Conservation (phyloP, 106 monocot genomes). For the Dioscorea alata region DNA sequence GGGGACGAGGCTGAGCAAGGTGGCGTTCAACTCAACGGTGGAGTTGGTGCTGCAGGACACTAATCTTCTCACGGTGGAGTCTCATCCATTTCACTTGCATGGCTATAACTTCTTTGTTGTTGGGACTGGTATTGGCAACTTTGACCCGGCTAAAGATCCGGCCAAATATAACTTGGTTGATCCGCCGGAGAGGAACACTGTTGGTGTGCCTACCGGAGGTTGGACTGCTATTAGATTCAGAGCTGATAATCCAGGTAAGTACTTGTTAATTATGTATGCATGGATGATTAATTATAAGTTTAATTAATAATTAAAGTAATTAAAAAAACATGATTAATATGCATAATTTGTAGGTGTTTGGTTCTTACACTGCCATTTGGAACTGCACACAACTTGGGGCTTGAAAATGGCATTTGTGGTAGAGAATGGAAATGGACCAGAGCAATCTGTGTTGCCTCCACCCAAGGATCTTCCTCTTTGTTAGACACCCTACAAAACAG, state of each 20-base stretch:
- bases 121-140: slow-evolving; percentile 26
- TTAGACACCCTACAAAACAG: no score
- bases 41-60: slow-evolving; percentile 37
- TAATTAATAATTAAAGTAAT: no score
- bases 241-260: slow-evolving; percentile 25
- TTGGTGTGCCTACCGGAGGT: slow-evolving; percentile 33
- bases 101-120: slow-evolving; percentile 33
- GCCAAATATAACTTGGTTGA: slow-evolving; percentile 35
- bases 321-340: no score
- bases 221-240: slow-evolving; percentile 32
- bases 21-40: slow-evolving; percentile 25
- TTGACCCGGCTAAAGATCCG: slow-evolving; percentile 25
- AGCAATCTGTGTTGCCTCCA: no score
- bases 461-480: no score
- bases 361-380: slow-evolving; percentile 65
- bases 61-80: slow-evolving; percentile 19
- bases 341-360: slow-evolving; percentile 45
- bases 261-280: no score
- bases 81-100: slow-evolving; percentile 27
- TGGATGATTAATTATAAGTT: no score
- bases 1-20: slow-evolving; percentile 25
- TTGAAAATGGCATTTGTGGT: slow-evolving; percentile 35
- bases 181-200: slow-evolving; percentile 38
- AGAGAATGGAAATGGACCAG: no score
- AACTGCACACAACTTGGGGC: slow-evolving; percentile 53